phyloP scores from a whole-genome alignment of 805 yeast genomes.

The Myxozyma geophila region DNA sequence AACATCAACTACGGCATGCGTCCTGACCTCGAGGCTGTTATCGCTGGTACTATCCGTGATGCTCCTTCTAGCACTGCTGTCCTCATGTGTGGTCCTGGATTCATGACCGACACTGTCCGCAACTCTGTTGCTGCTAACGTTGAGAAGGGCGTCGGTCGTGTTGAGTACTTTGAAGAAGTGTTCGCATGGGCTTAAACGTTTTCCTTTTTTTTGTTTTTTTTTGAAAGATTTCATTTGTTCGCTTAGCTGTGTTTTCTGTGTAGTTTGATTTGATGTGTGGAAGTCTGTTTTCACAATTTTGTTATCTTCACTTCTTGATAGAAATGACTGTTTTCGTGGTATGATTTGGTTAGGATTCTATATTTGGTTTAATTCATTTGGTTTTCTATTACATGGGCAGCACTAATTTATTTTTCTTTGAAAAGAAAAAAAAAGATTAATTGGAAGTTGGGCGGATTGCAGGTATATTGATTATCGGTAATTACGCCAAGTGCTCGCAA shows the following conservation, averaged over 20 bases:
- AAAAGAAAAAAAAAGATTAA: no score
- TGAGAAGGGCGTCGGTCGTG: constrained; percentile 23
- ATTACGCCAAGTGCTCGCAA: no score
- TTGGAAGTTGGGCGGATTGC: no score
- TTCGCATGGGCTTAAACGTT: constrained; percentile 19
- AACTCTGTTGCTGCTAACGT: constrained; percentile 15
- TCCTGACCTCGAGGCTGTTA: constrained; percentile 10
- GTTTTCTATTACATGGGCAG: no score
- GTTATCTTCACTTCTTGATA: no score
- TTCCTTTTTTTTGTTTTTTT: neutral
- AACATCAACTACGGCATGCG: constrained; percentile 14
- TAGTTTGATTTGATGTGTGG: no score
- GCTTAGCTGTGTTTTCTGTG: neutral
- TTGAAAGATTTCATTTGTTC: neutral
- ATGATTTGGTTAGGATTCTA: no score
- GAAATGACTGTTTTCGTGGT: no score
- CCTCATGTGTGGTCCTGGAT: constrained; percentile 29
- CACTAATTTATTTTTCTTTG: no score
- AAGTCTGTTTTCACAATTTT: no score
- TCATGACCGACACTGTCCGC: constrained; percentile 18
- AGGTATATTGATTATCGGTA: no score
- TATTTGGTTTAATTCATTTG: no score
- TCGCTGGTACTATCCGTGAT: constrained; percentile 11
- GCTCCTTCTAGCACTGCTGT: constrained; percentile 29
- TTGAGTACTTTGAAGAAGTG: constrained; percentile 28